Evolutionary conservation across 495 filamentous ascomycete species (phyloP).

Genomic region (Acidomyces sp.): DNA sequence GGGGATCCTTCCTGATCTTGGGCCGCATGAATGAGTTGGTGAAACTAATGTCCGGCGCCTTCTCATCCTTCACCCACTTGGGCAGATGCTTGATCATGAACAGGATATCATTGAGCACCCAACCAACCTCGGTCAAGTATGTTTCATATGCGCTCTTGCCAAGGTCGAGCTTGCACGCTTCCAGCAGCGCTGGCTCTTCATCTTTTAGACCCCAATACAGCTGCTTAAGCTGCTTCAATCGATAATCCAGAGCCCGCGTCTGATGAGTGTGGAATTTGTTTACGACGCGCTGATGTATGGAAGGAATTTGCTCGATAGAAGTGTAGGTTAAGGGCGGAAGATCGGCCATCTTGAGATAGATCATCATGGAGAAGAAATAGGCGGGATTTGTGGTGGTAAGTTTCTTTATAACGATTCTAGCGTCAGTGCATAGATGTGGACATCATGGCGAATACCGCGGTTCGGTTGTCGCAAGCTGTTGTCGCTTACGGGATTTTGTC

Average conservation of each 20-base stretch:
- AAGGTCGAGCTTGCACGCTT: constrained; percentile 62
- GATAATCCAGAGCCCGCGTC: constrained; percentile 68
- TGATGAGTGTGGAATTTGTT: constrained; percentile 61
- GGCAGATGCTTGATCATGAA: constrained; percentile 61
- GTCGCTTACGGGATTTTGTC: too few relatives aligned
- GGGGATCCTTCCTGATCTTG: constrained; percentile 74
- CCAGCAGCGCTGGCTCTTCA: constrained; percentile 51
- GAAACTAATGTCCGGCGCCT: constrained; percentile 52
- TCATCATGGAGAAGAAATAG: too few relatives aligned
- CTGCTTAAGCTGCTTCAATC: constrained; percentile 73
- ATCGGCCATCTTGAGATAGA: constrained; percentile 17
- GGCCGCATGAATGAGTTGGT: constrained; percentile 54
- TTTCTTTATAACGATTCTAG: too few relatives aligned
- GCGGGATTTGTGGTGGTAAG: too few relatives aligned
- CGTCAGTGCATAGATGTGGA: too few relatives aligned
- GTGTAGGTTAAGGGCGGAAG: constrained; percentile 48
- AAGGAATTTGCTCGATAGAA: constrained; percentile 50
- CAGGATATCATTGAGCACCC: constrained; percentile 65
- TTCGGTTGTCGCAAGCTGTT: too few relatives aligned
- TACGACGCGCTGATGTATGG: constrained; percentile 43
- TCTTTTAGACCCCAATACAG: constrained; percentile 87
- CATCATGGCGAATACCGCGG: too few relatives aligned
- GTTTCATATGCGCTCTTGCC: constrained; percentile 60
- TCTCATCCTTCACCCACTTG: constrained; percentile 72
- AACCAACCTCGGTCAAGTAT: constrained; percentile 54